phyloP scores from a whole-genome alignment of 2,329 filamentous ascomycete genomes.

The Colletotrichum tamarilloi region DNA sequence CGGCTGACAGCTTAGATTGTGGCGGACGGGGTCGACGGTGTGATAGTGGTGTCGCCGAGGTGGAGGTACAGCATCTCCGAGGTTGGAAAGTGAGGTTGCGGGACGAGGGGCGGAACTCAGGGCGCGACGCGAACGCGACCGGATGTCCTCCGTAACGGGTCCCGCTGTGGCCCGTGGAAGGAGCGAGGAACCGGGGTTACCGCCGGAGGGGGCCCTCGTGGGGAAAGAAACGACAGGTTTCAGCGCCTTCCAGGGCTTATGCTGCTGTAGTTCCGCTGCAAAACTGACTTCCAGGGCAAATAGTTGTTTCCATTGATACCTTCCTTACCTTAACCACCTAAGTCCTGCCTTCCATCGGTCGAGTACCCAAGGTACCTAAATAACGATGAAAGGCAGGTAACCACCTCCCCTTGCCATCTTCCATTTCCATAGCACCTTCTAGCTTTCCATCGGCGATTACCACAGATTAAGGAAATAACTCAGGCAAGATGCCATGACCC shows the following conservation, averaged over 20 bases:
- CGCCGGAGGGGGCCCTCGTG: background rate
- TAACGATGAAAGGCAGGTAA: too few relatives aligned
- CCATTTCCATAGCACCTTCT: too few relatives aligned
- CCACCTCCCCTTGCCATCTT: too few relatives aligned
- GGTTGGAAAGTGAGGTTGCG: slow-evolving; percentile 22
- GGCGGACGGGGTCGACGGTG: background rate
- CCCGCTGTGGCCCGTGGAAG: slow-evolving; percentile 18
- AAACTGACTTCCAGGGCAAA: background rate
- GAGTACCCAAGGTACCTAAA: too few relatives aligned
- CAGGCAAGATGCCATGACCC: background rate
- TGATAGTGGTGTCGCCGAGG: background rate
- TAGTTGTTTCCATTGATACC: too few relatives aligned
- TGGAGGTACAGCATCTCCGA: slow-evolving; percentile 18
- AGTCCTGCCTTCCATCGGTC: too few relatives aligned
- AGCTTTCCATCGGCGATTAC: too few relatives aligned
- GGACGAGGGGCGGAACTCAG: slow-evolving; percentile 6
- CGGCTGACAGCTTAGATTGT: background rate
- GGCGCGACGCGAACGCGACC: slow-evolving; percentile 31
- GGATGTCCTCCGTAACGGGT: slow-evolving; percentile 13
- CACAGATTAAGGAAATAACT: too few relatives aligned
- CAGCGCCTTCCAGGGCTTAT: background rate
- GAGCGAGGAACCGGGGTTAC: slow-evolving; percentile 3
- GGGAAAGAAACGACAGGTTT: background rate
- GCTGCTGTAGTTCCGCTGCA: background rate
- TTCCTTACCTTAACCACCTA: too few relatives aligned